Evolutionary conservation across 352 stramenopile species (phyloP), one percentile per base, ranked within the genome.

Genomic region (Peronospora belbahrii): DNA sequence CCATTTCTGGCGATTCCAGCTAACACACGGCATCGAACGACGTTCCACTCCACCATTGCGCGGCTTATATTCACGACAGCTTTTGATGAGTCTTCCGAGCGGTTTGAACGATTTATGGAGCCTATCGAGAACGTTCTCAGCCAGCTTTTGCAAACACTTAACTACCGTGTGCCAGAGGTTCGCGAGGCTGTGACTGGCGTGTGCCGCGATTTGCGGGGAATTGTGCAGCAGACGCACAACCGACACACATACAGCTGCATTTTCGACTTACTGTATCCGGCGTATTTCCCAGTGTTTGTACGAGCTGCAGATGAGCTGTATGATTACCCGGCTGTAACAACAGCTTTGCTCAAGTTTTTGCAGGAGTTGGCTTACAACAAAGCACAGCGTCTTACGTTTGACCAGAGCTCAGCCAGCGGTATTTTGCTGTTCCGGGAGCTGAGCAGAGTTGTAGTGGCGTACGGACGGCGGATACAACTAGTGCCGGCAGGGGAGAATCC

Each of bases 261-360:
- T 38, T 99, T 98, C 73, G 96, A 99, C 25, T 75, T 97, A n/a
- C 59, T 99, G 33, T 97, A 98, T 68, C 96, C 96, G 4, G 81
- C 83, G 2, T 96, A 98, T 66, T 95, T 98, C 48, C 84, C 92
- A 6, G 75, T 98, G 13, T 95, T 98, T 41, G 77, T 95, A 8
- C 88, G 93, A 31, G 91, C 96, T 41, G 88, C 89, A 6, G 92
- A 98, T 44, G 81, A 96, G 28, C 94, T 97, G 75, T 97, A 87
- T 59, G 79, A 95, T 52, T 85, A 95, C 56, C 92, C 94, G 3
- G 73, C 88, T 41, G 95, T 97, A 2, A 97, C 95, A 44, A 98
- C 95, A 25, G 93, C 94, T 51, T 71, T 99, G 35, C 74, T 99
- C 14, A 97, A 98, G 50, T 98, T 98, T 62, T 66, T 98, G 42